Evolutionary conservation across 176 grass and related monocot species (phyloP).

Genomic region (Juncus inflexus): DNA sequence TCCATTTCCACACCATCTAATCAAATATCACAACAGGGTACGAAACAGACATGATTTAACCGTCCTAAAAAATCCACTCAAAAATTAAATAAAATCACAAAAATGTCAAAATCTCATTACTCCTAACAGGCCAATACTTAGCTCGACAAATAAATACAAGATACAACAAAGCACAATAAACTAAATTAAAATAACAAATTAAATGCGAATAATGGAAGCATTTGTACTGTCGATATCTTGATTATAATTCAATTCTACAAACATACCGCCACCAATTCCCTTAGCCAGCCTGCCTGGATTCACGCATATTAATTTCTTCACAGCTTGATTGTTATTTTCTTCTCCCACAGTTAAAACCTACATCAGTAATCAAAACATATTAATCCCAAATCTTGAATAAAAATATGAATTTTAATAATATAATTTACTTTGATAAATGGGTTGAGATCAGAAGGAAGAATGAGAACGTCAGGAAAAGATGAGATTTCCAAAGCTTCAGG

Average conservation of each 20-base stretch:
- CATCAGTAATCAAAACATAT: slow-evolving; percentile 15
- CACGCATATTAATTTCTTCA: slow-evolving; percentile 48
- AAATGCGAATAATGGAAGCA: slow-evolving; percentile 77
- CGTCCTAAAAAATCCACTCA: too few relatives aligned
- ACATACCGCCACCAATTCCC: slow-evolving; percentile 89
- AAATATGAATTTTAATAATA: slow-evolving; percentile 13
- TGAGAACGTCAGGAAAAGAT: slow-evolving; percentile 62
- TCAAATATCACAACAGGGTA: too few relatives aligned
- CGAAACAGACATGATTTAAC: too few relatives aligned
- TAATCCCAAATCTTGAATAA: slow-evolving; percentile 25
- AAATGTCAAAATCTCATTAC: too few relatives aligned
- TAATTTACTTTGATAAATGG: slow-evolving; percentile 82
- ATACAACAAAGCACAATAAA: too few relatives aligned
- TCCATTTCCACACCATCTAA: too few relatives aligned
- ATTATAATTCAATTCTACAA: slow-evolving; percentile 74
- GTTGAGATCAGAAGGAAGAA: slow-evolving; percentile 90
- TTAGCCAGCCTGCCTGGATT: slow-evolving; percentile 88
- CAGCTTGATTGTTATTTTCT: slow-evolving; percentile 21
- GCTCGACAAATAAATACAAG: too few relatives aligned
- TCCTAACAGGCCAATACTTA: too few relatives aligned
- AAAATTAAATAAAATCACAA: too few relatives aligned
- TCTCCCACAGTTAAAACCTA: slow-evolving; percentile 57
- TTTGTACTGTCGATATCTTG: slow-evolving; percentile 35
- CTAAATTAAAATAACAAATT: slow-evolving; percentile 17
- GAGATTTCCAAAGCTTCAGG: slow-evolving; percentile 62